A percentile compares a stretch with the other conserved stretches of the same genome.
Evolutionary conservation across 108 stramenopile species (phyloP).

Genomic region (Epithemia pelagica): DNA sequence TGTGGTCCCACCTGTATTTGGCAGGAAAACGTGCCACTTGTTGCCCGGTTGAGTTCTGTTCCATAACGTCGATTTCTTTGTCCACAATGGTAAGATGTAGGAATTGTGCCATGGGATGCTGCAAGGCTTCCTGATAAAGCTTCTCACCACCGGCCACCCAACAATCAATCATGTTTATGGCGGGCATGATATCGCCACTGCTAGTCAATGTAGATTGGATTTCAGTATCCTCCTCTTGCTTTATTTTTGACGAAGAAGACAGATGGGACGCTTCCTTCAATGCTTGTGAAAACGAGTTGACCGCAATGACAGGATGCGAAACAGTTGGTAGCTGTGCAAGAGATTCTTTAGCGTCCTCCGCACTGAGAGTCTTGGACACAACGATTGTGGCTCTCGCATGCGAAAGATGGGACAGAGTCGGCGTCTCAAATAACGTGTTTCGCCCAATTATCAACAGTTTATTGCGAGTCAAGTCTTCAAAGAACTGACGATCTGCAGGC

Average conservation of each 20-base stretch:
- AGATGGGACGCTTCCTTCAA: slow-evolving; percentile 40
- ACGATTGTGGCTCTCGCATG: slow-evolving; percentile 45
- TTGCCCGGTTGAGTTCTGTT: not conserved
- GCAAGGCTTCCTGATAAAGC: slow-evolving; percentile 59
- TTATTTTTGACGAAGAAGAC: not conserved
- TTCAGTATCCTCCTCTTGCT: not conserved
- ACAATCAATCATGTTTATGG: slow-evolving; percentile 24
- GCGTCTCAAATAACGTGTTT: slow-evolving; percentile 50
- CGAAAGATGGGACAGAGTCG: slow-evolving; percentile 32
- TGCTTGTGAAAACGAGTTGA: slow-evolving; percentile 59
- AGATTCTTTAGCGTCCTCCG: not conserved
- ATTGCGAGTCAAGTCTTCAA: slow-evolving; percentile 44
- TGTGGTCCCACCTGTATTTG: slow-evolving; percentile 23
- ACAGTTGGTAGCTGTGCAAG: slow-evolving; percentile 5
- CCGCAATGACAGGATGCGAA: not conserved
- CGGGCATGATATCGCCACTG: not conserved
- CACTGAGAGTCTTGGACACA: slow-evolving; percentile 32
- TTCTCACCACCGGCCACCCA: slow-evolving; percentile 79
- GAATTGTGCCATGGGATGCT: slow-evolving; percentile 31
- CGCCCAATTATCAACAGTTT: slow-evolving; percentile 64
- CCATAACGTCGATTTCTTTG: not conserved
- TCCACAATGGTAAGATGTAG: slow-evolving; percentile 52
- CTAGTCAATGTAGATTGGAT: not conserved
- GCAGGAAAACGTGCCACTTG: slow-evolving; percentile 15
- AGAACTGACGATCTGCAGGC: slow-evolving; percentile 52